These are phyloP conservation scores for Aspergillus cejpii DNA, from an alignment of 2,329 filamentous ascomycete genomes.

Conservation along the genomic window DNA sequence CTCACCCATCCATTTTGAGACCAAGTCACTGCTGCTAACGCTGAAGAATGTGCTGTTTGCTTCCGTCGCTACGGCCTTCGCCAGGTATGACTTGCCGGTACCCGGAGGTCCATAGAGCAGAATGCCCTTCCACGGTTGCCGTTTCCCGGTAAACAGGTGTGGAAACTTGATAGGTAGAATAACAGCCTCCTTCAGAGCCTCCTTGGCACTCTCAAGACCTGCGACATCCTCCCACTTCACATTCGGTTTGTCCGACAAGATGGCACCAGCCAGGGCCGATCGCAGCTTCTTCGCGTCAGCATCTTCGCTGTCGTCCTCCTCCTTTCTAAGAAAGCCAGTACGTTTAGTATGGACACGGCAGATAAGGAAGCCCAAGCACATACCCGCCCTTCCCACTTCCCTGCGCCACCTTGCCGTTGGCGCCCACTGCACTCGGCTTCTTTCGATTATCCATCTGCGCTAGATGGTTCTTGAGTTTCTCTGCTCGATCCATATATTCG, in stretches of 20 bases:
- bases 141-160: constrained; percentile 88
- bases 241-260: constrained; percentile 91
- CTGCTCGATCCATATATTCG: constrained; percentile 97
- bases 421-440: constrained; percentile 47
- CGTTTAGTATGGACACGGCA: constrained; percentile 5
- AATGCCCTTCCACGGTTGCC: constrained; percentile 98
- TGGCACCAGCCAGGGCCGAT: constrained; percentile 82
- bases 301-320: constrained; percentile 65
- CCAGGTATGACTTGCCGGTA: constrained; percentile 95
- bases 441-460: constrained; percentile 53
- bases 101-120: constrained; percentile 91
- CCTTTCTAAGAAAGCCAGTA: constrained; percentile 30
- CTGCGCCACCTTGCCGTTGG: constrained; percentile 47
- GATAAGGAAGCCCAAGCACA: constrained; percentile 17
- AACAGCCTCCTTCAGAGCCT: constrained; percentile 95
- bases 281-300: constrained; percentile 93
- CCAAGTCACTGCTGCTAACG: constrained; percentile 91
- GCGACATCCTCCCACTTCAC: constrained; percentile 98
- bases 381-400: constrained; percentile 52
- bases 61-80: constrained; percentile 95
- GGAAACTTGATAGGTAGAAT: constrained; percentile 98
- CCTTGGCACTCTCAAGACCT: constrained; percentile 86
- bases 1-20: constrained; percentile 99
- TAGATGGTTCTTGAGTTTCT: constrained; percentile 92
- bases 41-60: constrained; percentile 99